phyloP scores from a whole-genome alignment of 2,329 filamentous ascomycete genomes.

The Mycosphaerella sp. region DNA sequence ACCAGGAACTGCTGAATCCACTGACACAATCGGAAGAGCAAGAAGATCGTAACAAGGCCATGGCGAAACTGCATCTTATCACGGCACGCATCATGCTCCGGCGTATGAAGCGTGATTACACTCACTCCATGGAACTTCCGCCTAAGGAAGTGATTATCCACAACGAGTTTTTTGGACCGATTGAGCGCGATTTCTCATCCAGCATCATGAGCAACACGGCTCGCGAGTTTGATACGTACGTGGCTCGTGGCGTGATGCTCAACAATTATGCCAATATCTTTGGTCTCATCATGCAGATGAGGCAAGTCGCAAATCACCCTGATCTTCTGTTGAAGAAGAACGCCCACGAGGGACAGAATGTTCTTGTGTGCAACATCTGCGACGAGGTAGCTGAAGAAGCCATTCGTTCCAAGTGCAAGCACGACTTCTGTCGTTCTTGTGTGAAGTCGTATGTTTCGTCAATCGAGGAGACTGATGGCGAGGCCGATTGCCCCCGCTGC shows the following conservation, averaged over 20 bases:
- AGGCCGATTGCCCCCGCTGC: constrained; percentile 75
- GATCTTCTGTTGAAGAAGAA: constrained; percentile 90
- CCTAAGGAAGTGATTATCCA: constrained; percentile 90
- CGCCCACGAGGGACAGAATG: constrained; percentile 76
- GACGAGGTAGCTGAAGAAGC: constrained; percentile 95
- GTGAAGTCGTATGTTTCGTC: constrained; percentile 74
- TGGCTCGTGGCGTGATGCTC: constrained; percentile 84
- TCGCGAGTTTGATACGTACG: constrained; percentile 91
- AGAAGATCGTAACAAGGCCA: constrained; percentile 58
- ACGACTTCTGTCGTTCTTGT: constrained; percentile 83
- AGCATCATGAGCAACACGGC: constrained; percentile 92
- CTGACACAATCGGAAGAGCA: constrained; percentile 44
- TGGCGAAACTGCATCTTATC: constrained; percentile 76
- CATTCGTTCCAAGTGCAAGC: constrained; percentile 83
- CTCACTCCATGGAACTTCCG: constrained; percentile 89
- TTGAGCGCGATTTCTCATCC: constrained; percentile 88
- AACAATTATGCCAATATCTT: constrained; percentile 99
- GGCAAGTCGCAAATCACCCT: constrained; percentile 93
- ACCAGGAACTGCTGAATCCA: constrained; percentile 89
- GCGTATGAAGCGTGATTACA: constrained; percentile 88
- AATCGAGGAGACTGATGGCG: constrained; percentile 56
- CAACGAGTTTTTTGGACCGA: constrained; percentile 93
- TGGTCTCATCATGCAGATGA: constrained; percentile 98
- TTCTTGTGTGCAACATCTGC: constrained; percentile 88
- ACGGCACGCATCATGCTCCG: constrained; percentile 94